Conservation (phyloP, 257 asterid genomes). For the Przewalskia tangutica region DNA sequence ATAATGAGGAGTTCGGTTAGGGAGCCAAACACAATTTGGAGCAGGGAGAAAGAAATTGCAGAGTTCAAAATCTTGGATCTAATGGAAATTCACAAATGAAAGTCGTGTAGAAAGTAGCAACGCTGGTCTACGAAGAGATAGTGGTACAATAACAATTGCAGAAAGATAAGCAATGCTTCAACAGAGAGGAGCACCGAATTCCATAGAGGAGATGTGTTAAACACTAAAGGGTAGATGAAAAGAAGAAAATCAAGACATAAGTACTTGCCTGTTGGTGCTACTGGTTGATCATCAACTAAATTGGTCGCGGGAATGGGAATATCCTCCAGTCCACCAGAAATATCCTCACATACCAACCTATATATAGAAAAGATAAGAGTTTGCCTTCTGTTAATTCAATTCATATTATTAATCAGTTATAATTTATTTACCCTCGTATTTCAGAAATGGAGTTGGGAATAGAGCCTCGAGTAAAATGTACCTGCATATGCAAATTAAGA, state of each 20-base stretch:
- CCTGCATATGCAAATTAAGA: slow-evolving; percentile 30
- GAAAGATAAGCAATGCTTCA: not conserved
- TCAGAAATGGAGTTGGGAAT: slow-evolving; percentile 54
- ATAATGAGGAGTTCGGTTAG: not conserved
- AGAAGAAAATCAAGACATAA: not conserved
- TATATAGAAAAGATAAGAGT: not conserved
- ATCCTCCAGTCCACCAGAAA: slow-evolving; percentile 56
- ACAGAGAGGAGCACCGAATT: not conserved
- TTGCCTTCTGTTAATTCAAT: not conserved
- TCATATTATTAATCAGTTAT: not conserved
- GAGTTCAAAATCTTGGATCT: not conserved
- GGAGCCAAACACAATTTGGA: not conserved
- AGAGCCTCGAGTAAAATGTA: slow-evolving; percentile 54
- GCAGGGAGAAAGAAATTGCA: not conserved
- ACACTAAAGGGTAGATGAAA: not conserved
- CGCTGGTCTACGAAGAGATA: not conserved
- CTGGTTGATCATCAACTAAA: slow-evolving; percentile 73
- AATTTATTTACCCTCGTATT: slow-evolving; percentile 52
- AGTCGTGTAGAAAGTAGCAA: not conserved
- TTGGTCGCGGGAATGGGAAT: slow-evolving; percentile 81
- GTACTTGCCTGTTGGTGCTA: slow-evolving; percentile 51
- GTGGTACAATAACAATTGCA: not conserved
- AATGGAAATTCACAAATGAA: not conserved
- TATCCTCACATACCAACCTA: slow-evolving; percentile 76
- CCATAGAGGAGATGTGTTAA: not conserved